Conservation (phyloP, 2,329 filamentous ascomycete species). For the Pseudonectria buxi region DNA sequence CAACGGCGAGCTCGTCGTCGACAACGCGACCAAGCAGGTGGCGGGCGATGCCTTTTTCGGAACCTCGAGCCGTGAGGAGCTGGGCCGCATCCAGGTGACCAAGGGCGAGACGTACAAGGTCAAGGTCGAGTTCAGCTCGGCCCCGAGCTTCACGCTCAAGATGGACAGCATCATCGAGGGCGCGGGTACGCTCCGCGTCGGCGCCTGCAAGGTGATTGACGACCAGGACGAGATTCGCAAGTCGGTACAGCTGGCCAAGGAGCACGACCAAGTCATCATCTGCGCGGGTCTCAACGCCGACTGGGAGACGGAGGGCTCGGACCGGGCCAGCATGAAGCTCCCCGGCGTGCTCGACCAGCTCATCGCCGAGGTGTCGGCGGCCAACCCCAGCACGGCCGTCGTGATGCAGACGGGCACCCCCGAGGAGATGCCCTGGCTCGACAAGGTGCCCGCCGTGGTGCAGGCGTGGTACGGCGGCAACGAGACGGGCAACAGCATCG, state of each 20-base stretch:
- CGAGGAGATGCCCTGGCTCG: conserved; percentile 63
- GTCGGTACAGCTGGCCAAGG: conserved; percentile 60
- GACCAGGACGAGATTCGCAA: conserved; percentile 53
- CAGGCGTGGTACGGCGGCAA: conserved; percentile 88
- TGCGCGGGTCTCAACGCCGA: conserved; percentile 73
- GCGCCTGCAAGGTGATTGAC: conserved; percentile 52
- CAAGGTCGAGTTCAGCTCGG: conserved; percentile 53
- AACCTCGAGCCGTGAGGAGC: conserved; percentile 56
- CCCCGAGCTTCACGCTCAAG: conserved; percentile 49
- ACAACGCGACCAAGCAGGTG: conserved; percentile 58
- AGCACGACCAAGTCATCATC: conserved; percentile 70
- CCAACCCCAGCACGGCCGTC: conserved; percentile 63
- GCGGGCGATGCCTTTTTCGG: conserved; percentile 61
- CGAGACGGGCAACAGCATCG: conserved; percentile 74
- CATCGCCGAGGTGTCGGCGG: conserved; percentile 57
- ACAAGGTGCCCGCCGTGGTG: conserved; percentile 50
- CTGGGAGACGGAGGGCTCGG: conserved; percentile 74
- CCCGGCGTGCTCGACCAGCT: conserved; percentile 67
- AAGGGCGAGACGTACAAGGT: conserved; percentile 53
- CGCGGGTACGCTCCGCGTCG: conserved; percentile 55
- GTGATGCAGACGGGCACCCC: conserved; percentile 75
- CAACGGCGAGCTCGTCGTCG: conserved; percentile 55
- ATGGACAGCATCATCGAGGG: conserved; percentile 46
- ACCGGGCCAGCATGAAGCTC: conserved; percentile 71
- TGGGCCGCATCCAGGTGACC: conserved; percentile 49